Conservation (phyloP, 2,329 filamentous ascomycete genomes). For the Hymenoscyphus linearis region DNA sequence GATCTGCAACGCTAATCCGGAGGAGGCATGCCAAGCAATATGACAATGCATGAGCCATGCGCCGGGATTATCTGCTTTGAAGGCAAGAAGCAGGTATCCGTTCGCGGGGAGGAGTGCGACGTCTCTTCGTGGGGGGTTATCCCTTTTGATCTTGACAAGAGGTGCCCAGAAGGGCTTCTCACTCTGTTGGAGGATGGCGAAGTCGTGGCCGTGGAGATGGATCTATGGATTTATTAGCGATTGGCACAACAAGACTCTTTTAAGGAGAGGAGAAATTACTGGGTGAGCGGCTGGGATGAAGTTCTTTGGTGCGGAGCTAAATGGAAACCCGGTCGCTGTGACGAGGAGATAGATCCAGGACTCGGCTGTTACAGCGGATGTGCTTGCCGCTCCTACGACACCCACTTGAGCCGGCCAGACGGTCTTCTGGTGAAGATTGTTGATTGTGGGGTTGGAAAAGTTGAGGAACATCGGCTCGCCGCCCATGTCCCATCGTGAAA, state of each 20-base stretch:
- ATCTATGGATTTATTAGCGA: neutral
- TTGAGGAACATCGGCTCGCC: neutral
- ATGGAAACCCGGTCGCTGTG: neutral
- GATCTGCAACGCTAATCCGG: conserved; percentile 46
- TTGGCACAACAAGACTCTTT: neutral
- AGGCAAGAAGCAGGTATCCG: conserved; percentile 19
- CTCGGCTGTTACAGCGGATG: neutral
- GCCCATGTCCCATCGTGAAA: conserved; percentile 4
- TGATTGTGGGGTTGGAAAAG: neutral
- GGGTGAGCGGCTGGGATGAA: conserved; percentile 6
- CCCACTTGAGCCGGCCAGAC: neutral
- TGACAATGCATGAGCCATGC: conserved; percentile 28
- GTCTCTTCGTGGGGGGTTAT: conserved; percentile 46
- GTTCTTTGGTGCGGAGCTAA: neutral
- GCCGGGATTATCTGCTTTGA: conserved; percentile 34
- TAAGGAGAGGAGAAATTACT: neutral
- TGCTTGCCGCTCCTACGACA: neutral
- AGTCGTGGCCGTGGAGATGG: conserved; percentile 9
- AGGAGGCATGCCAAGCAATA: conserved; percentile 44
- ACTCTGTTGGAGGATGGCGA: conserved; percentile 4
- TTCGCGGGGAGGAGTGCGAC: conserved; percentile 38
- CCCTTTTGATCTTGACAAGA: conserved; percentile 11
- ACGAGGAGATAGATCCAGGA: conserved; percentile 6
- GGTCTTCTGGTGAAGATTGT: neutral
- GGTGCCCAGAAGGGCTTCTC: neutral